Evolutionary conservation across 2,329 filamentous ascomycete genomes (phyloP).

Genomic region (Penicillium sp.): DNA sequence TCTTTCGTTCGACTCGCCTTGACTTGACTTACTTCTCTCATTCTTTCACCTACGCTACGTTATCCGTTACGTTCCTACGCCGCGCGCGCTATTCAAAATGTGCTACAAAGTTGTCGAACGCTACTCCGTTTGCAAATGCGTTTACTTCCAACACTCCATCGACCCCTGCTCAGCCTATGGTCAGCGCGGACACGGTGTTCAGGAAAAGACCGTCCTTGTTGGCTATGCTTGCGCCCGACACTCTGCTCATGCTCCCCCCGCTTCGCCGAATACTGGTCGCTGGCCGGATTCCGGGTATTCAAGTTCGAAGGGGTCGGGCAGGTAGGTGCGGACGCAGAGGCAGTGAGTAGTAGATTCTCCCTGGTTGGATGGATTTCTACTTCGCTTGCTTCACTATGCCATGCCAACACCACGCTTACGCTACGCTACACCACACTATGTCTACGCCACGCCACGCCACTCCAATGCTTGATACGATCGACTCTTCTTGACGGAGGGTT

Average conservation of each 20-base stretch:
- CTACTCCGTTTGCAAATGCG: slow-evolving; percentile 83
- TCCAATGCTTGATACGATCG: too few relatives aligned
- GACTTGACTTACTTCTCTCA: too few relatives aligned
- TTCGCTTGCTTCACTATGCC: too few relatives aligned
- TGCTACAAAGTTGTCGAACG: slow-evolving; percentile 86
- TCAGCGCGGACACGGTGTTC: slow-evolving; percentile 70
- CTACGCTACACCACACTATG: not conserved
- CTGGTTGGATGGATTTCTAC: too few relatives aligned
- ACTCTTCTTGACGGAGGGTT: too few relatives aligned
- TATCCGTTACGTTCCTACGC: not conserved
- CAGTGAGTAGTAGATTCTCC: too few relatives aligned
- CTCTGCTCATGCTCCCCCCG: slow-evolving; percentile 22
- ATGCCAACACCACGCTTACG: not conserved
- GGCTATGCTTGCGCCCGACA: slow-evolving; percentile 76
- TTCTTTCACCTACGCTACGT: not conserved
- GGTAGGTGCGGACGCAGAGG: too few relatives aligned
- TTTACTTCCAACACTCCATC: slow-evolving; percentile 85
- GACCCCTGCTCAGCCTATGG: slow-evolving; percentile 80
- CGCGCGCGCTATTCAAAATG: slow-evolving; percentile 58
- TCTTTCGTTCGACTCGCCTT: too few relatives aligned
- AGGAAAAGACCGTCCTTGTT: slow-evolving; percentile 78
- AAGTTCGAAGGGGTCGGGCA: slow-evolving; percentile 26
- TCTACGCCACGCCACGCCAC: too few relatives aligned
- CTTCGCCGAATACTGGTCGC: slow-evolving; percentile 13
- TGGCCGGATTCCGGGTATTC: slow-evolving; percentile 32